Evolutionary conservation across 2,329 filamentous ascomycete genomes (phyloP).

Genomic region (Cladosporium austrohemisphaericum): DNA sequence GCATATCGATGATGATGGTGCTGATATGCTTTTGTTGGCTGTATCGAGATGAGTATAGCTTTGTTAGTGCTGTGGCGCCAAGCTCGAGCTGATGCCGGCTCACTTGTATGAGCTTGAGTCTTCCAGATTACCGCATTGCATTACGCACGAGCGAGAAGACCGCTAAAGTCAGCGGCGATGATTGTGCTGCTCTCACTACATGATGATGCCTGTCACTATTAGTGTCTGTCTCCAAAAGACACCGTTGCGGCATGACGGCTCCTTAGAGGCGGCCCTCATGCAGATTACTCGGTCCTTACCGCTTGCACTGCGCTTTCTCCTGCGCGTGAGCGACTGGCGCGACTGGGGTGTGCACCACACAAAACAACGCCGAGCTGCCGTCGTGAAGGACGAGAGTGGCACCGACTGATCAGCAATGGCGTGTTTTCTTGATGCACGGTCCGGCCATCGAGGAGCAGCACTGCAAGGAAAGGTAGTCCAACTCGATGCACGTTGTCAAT

Average conservation of each 20-base stretch:
- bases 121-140: too few relatives aligned
- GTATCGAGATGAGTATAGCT: conserved; percentile 5
- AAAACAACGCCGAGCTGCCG: conserved; percentile 10
- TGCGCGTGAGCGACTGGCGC: conserved; percentile 4
- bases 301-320: too few relatives aligned
- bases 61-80: too few relatives aligned
- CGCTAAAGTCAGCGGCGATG: too few relatives aligned
- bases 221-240: conserved; percentile 1
- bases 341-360: too few relatives aligned
- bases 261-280: conserved; percentile 3
- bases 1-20: neutral
- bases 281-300: too few relatives aligned
- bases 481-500: neutral
- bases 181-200: too few relatives aligned
- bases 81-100: too few relatives aligned
- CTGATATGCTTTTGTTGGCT: conserved; percentile 2
- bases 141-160: too few relatives aligned
- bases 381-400: conserved; percentile 13
- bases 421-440: conserved; percentile 4
- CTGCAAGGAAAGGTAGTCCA: conserved; percentile 1
- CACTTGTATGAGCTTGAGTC: too few relatives aligned
- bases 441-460: neutral
- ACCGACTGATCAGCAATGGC: conserved; percentile 10
- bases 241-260: neutral
- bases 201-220: neutral